Percentiles rank a stretch among this genome's conserved stretches.
Evolutionary conservation across 129 eudicot species (phyloP).

Genomic region (Erigeron canadensis): DNA sequence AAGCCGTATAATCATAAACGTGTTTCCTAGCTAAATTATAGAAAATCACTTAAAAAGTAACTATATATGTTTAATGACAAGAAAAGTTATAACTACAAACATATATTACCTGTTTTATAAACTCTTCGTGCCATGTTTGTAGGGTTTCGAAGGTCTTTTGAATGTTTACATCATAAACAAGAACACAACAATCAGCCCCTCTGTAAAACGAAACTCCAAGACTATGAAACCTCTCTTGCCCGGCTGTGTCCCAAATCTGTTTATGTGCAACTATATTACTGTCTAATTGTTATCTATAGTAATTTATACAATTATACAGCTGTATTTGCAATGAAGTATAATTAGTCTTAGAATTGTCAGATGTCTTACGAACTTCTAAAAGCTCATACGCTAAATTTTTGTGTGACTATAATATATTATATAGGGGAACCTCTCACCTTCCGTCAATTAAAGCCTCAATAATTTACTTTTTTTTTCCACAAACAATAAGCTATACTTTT

Average conservation of each 20-base stretch:
- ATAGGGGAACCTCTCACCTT: too few relatives aligned
- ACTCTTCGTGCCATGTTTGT: slow-evolving; percentile 78
- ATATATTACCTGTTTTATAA: slow-evolving; percentile 67
- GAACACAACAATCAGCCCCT: slow-evolving; percentile 93
- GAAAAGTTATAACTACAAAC: neutral
- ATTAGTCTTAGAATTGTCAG: too few relatives aligned
- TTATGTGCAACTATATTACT: neutral
- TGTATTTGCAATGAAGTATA: too few relatives aligned
- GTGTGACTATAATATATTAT: too few relatives aligned
- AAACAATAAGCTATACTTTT: too few relatives aligned
- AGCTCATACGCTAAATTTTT: too few relatives aligned
- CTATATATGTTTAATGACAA: neutral
- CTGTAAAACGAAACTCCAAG: slow-evolving; percentile 80
- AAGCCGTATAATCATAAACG: neutral
- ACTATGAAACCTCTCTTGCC: slow-evolving; percentile 92
- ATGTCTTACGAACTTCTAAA: too few relatives aligned
- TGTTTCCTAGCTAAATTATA: too few relatives aligned
- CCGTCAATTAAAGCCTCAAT: too few relatives aligned
- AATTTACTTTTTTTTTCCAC: too few relatives aligned
- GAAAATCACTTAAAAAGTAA: too few relatives aligned
- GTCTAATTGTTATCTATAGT: neutral
- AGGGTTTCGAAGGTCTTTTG: slow-evolving; percentile 77
- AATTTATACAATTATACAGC: too few relatives aligned
- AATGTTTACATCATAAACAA: slow-evolving; percentile 80
- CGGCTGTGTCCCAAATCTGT: slow-evolving; percentile 97